These are phyloP conservation scores for Rhinocladiella mackenziei DNA, from an alignment of 2,329 filamentous ascomycete species.

Conservation along the genomic window DNA sequence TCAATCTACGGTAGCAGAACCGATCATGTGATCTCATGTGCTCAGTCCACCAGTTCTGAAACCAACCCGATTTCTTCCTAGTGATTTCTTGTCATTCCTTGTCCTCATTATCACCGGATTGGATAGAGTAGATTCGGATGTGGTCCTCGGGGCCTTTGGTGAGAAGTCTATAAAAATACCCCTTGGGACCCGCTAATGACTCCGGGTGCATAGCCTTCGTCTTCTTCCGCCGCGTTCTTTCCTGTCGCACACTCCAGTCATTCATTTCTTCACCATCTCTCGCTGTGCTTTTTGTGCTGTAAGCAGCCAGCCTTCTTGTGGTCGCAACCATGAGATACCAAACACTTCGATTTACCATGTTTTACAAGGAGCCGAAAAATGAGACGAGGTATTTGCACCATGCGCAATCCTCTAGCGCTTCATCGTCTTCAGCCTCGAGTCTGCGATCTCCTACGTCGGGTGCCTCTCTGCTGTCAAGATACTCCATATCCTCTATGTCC, in stretches of 20 bases:
- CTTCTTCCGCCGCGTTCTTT: not conserved
- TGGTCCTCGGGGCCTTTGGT: too few species aligned
- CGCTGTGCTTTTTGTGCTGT: too few species aligned
- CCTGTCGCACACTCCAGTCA: not conserved
- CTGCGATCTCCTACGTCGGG: constrained; percentile 24
- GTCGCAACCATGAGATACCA: constrained; percentile 29
- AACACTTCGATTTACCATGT: constrained; percentile 30
- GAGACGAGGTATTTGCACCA: constrained; percentile 14
- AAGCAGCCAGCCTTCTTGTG: too few species aligned
- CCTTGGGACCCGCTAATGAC: not conserved
- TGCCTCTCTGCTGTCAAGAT: constrained; percentile 23
- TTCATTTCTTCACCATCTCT: constrained; percentile 1
- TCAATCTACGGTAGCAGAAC: too few species aligned
- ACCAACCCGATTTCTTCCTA: constrained; percentile 16
- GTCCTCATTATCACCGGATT: too few species aligned
- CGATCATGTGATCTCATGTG: constrained; percentile 4
- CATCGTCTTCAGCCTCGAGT: constrained; percentile 22
- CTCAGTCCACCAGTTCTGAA: constrained; percentile 2
- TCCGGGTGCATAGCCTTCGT: not conserved
- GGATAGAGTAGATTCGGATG: too few species aligned
- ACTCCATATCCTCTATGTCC: constrained; percentile 12
- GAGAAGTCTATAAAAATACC: not conserved
- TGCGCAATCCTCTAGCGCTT: constrained; percentile 1
- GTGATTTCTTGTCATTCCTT: too few species aligned
- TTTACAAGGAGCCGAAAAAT: constrained; percentile 28